Evolutionary conservation across 1,139 yeast genomes (phyloP).

Genomic region (Blastobotrys ciferrii): DNA sequence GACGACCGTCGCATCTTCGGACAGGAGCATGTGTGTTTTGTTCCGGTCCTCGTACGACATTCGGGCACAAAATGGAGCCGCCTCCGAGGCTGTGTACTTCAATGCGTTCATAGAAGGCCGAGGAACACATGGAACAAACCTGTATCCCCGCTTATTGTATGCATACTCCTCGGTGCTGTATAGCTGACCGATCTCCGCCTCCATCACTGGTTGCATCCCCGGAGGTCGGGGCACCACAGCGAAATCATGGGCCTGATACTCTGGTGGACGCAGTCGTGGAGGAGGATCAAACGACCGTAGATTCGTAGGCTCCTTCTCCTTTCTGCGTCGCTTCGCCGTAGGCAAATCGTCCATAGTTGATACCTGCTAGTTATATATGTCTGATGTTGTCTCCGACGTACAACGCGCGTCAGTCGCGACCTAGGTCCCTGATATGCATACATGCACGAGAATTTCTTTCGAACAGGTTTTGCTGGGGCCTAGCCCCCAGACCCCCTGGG

Average conservation of each 20-base stretch:
- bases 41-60: constrained; percentile 74
- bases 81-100: constrained; percentile 71
- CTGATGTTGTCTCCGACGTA: no score
- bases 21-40: constrained; percentile 46
- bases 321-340: constrained; percentile 8
- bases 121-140: constrained; percentile 77
- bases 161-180: constrained; percentile 72
- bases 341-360: constrained; percentile 15
- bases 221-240: constrained; percentile 21
- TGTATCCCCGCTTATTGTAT: constrained; percentile 73
- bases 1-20: constrained; percentile 43
- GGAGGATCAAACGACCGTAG: constrained; percentile 13
- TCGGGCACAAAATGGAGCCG: constrained; percentile 63
- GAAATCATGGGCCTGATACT: constrained; percentile 27
- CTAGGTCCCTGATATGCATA: no score
- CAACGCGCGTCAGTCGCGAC: no score
- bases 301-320: constrained; percentile 11
- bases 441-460: no score
- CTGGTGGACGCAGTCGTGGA: constrained; percentile 28
- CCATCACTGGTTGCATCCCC: constrained; percentile 17
- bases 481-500: no score
- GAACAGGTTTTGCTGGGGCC: no score
- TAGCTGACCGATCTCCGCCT: constrained; percentile 33
- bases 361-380: no score
- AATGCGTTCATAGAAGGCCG: constrained; percentile 58